A percentile compares a stretch with the other conserved stretches of the same genome.
Evolutionary conservation across 2,329 filamentous ascomycete species (phyloP).

Genomic region (Fusarium chlamydosporum): DNA sequence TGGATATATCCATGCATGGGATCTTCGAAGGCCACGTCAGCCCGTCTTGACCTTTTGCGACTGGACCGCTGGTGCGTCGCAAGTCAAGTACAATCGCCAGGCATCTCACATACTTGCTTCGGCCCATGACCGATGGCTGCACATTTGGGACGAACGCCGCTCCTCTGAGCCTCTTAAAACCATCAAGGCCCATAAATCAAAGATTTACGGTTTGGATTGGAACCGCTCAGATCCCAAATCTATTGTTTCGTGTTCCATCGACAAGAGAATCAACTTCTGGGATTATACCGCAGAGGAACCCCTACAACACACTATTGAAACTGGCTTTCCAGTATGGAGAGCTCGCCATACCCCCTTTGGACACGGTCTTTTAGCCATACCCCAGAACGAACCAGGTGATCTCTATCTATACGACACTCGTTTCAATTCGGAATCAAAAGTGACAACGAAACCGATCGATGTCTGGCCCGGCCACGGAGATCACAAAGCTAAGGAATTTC

Average conservation of each 20-base stretch:
- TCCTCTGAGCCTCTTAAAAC: slow-evolving; percentile 83
- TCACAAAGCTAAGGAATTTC: slow-evolving; percentile 87
- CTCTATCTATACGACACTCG: slow-evolving; percentile 86
- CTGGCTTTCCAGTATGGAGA: slow-evolving; percentile 90
- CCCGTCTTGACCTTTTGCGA: slow-evolving; percentile 88
- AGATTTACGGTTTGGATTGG: slow-evolving; percentile 97
- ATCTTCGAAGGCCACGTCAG: slow-evolving; percentile 79
- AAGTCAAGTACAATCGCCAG: slow-evolving; percentile 94
- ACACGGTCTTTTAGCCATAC: slow-evolving; percentile 88
- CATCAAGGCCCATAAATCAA: slow-evolving; percentile 89
- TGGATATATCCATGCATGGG: slow-evolving; percentile 94
- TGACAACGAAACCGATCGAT: slow-evolving; percentile 64
- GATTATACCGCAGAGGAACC: slow-evolving; percentile 76
- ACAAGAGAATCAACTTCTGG: slow-evolving; percentile 95
- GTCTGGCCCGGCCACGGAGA: slow-evolving; percentile 73
- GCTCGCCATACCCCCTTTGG: slow-evolving; percentile 93
- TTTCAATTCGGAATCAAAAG: slow-evolving; percentile 62
- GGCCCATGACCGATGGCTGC: slow-evolving; percentile 87
- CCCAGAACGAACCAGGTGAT: slow-evolving; percentile 87
- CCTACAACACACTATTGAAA: slow-evolving; percentile 83
- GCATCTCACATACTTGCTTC: slow-evolving; percentile 90
- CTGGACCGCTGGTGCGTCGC: slow-evolving; percentile 93
- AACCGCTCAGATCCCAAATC: slow-evolving; percentile 80
- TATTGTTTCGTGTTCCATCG: slow-evolving; percentile 88
- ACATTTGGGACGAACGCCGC: slow-evolving; percentile 91